These are phyloP conservation scores for Amaranthus hypochondriacus DNA, from an alignment of 148 eudicot genomes.

Conservation along the genomic window DNA sequence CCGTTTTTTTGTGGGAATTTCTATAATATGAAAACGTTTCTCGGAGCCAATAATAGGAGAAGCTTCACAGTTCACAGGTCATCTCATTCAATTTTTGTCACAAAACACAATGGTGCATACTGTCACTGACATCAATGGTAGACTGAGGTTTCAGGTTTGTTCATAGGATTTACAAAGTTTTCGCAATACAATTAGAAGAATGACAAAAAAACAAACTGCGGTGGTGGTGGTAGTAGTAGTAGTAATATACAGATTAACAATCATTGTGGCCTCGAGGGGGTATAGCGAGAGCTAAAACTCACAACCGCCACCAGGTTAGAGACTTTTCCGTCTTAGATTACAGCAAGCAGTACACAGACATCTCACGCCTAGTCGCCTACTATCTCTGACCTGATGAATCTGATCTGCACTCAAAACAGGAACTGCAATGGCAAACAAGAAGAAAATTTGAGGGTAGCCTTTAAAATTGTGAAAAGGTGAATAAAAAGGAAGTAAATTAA, in stretches of 20 bases:
- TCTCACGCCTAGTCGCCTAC: constrained; percentile 22
- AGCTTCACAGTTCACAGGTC: not conserved
- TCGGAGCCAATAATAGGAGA: constrained; percentile 6
- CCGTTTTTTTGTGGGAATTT: not conserved
- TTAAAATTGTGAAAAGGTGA: not conserved
- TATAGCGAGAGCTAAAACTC: constrained; percentile 21
- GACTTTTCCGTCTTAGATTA: constrained; percentile 4
- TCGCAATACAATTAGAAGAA: not conserved
- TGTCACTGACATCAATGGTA: constrained; percentile 1
- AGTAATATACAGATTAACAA: constrained; percentile 17
- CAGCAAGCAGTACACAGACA: constrained; percentile 17
- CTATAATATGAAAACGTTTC: not conserved
- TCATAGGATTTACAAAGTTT: constrained; percentile 1
- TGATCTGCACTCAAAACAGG: constrained; percentile 26
- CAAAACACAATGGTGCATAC: constrained; percentile 11
- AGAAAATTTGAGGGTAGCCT: not conserved
- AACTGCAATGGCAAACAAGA: constrained; percentile 32
- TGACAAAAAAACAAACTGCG: not conserved
- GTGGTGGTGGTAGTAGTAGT: not conserved
- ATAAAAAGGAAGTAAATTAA: not conserved
- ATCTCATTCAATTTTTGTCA: constrained; percentile 4
- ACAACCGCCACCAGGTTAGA: constrained; percentile 23
- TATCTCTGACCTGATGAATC: constrained; percentile 12
- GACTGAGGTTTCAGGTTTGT: not conserved
- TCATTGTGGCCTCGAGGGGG: constrained; percentile 10